phyloP scores from a whole-genome alignment of 495 filamentous ascomycete species.

The Xylaria grammica region DNA sequence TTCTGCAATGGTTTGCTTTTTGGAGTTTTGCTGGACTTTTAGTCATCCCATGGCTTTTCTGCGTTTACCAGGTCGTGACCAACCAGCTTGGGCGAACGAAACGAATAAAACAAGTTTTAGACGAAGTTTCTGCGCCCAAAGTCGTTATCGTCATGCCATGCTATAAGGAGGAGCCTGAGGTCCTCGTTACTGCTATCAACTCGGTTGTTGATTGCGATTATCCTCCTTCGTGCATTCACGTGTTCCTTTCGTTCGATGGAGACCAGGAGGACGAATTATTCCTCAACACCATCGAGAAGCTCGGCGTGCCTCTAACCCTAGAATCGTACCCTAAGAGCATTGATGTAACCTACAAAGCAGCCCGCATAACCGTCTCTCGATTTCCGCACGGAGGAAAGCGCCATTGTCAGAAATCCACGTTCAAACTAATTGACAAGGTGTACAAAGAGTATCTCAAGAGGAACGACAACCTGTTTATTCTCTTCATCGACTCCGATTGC shows the following conservation, averaged over 20 bases:
- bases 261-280: conserved; percentile 88
- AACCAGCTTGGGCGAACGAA: conserved; percentile 81
- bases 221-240: conserved; percentile 88
- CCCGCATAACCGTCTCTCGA: conserved; percentile 87
- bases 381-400: conserved; percentile 95
- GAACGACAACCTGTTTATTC: conserved; percentile 91
- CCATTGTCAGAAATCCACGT: conserved; percentile 91
- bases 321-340: conserved; percentile 87
- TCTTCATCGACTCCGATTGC: conserved; percentile 99
- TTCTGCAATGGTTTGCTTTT: conserved; percentile 95
- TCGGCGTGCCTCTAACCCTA: conserved; percentile 80
- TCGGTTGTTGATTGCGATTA: conserved; percentile 96
- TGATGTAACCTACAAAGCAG: conserved; percentile 82
- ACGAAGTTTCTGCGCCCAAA: conserved; percentile 87
- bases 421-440: conserved; percentile 92
- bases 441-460: conserved; percentile 87
- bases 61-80: conserved; percentile 87
- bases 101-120: conserved; percentile 80
- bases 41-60: conserved; percentile 90
- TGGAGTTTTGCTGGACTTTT: conserved; percentile 89
- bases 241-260: conserved; percentile 96
- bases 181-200: conserved; percentile 87
- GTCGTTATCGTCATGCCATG: conserved; percentile 98
- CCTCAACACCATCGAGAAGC: conserved; percentile 82
- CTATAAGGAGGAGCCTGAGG: conserved; percentile 88